These are phyloP conservation scores for Hypholoma sublateritium DNA, from an alignment of 768 basidiomycete genomes.

Conservation along the genomic window DNA sequence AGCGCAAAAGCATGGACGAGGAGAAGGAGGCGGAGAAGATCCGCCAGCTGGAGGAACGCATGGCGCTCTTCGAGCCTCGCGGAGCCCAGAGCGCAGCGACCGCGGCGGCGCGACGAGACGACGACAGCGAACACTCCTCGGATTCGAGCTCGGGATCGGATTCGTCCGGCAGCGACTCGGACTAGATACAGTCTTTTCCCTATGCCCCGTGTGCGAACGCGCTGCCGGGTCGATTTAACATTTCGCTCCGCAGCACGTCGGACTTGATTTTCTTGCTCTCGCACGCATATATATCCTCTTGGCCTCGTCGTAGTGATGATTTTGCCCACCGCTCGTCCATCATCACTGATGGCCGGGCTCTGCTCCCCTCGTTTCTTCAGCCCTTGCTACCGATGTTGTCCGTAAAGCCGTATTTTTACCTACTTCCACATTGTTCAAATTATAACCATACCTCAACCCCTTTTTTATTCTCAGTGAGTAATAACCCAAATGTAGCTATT, in stretches of 20 bases:
- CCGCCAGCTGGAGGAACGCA: constrained; percentile 82
- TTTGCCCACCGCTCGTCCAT: constrained; percentile 18
- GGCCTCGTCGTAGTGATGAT: constrained; percentile 26
- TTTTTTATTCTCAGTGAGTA: constrained; percentile 10
- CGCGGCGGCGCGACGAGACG: constrained; percentile 38
- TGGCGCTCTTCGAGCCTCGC: constrained; percentile 75
- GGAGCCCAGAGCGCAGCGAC: constrained; percentile 35
- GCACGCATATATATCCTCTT: constrained; percentile 16
- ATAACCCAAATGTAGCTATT: constrained; percentile 49
- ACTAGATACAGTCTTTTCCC: constrained; percentile 40
- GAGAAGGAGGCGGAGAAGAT: constrained; percentile 96
- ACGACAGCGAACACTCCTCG: constrained; percentile 73
- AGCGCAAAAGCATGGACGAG: constrained; percentile 97
- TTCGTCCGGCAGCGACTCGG: constrained; percentile 83
- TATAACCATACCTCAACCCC: constrained; percentile 18
- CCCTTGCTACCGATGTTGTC: constrained; percentile 29
- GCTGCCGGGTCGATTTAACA: neutral
- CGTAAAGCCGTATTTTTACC: constrained; percentile 22
- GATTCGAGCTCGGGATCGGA: constrained; percentile 79
- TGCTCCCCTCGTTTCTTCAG: constrained; percentile 19
- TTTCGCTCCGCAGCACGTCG: constrained; percentile 7
- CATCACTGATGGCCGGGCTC: constrained; percentile 6
- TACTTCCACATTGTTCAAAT: constrained; percentile 16
- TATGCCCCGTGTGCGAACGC: neutral
- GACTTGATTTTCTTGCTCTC: constrained; percentile 14